Base-by-base conservation (phyloP, 768 basidiomycete species). In the Rhizopogon salebrosus region DNA sequence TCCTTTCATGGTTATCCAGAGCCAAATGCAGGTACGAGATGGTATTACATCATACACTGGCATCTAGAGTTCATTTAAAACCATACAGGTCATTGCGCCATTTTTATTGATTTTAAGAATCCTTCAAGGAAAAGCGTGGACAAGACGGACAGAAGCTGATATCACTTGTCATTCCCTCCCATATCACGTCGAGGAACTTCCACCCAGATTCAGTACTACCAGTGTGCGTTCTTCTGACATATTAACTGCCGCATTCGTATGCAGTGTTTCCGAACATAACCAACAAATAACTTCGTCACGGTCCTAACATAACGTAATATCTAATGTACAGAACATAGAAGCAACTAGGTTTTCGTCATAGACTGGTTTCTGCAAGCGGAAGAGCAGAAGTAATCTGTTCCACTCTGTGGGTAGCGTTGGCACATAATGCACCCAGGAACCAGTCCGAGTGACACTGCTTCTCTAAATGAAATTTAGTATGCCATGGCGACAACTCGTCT, bases 401-500 rank as follows among this genome's bases (percentile, higher is more conserved):
- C 74, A 52, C 78, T 76, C 63, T 86, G 84, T 20, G 84, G 84
- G 54, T 78, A 69, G 38, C 68, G 71, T 59, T 82, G 65, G 59
- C 84, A 87, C 81, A 85, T 80, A 59, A 87, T 84, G 57, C 84
- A 85, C 9, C 79, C 75, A 13, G 71, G 62, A 31, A 70, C 77
- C 31, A 83, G 58, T 26, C 83, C 80, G 16, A 74, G 66, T 14
- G 63, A 66, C 11, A 85, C 82, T 1, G 82, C 83, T 60, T 85
- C 81, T 66, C 84, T 85, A 54, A 46, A 61, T 50, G 54, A 22
- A 31, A 27, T 50, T 54, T 34, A 57, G 39, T 36, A 20, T 34
- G 20, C 48, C 43, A 7, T 35, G 55, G 46, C 45, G 18, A 49
- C 34, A 6, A 31, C 16, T 52, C 31, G 22, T 51, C 20, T 24